Evolutionary conservation across 352 stramenopile genomes (phyloP), one percentile per base, ranked within the genome.

Genomic region (Globisporangium cederbergense): DNA sequence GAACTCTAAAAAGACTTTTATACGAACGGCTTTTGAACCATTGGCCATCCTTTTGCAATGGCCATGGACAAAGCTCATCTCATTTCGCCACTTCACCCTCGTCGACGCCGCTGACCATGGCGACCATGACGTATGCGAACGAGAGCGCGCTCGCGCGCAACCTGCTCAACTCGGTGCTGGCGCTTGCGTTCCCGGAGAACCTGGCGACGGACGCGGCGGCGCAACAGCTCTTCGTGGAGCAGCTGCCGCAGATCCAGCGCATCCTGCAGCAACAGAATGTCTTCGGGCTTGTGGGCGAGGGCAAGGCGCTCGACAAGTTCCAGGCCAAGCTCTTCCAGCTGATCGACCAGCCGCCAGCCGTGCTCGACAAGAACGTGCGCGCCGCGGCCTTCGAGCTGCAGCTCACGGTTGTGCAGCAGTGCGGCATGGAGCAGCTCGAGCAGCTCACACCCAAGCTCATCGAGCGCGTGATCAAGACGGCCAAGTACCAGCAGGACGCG

Each of bases 271-370:
- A 88, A 30, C 84, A 91, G 64, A 86, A 90, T 58, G 82, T 95
- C 42, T 93, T 95, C 52, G 79, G 72, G 14, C 68, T 89, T 36
- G 81, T 92, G 50, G 75, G 66, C n/a, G 77, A 89, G 36, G 80
- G 84, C 67, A 91, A 91, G 54, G 86, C 84, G 57, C 71, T 90
- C 64, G 73, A 73, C 54, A 95, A 93, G 76, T 88, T 90, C 70
- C 78, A 89, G 36, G 72, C 65, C 53, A 76, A 72, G 57, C 64
- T 95, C 51, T 77, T 88, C 38, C 65, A 88, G 65, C 66, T 91
- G 60, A 73, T 88, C 18, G 81, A 87, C 62, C 70, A 76, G 47
- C 52, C 77, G 28, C 62, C 70, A 8, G 60, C 68, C 2, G 58
- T 62, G 16, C 42, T 77, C 16, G 70, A 72, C 60, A 64, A 59